phyloP scores from a whole-genome alignment of 2,329 filamentous ascomycete species.

The Colletotrichum tabaci region DNA sequence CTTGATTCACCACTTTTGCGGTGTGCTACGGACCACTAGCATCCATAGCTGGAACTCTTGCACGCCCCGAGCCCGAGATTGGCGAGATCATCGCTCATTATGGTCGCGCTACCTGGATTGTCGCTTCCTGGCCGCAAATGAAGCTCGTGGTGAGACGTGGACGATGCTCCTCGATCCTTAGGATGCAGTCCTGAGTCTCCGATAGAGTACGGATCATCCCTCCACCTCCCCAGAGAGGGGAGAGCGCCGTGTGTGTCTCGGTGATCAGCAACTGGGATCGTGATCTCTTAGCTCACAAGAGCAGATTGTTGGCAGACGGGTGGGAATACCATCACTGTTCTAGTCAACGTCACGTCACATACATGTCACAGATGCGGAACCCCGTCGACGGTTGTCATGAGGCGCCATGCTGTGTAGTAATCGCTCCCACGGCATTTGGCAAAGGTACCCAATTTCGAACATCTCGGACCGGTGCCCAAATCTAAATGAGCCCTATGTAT shows the following conservation, averaged over 20 bases:
- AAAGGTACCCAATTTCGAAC: slow-evolving; percentile 9
- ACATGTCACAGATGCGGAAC: slow-evolving; percentile 11
- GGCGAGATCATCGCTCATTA: slow-evolving; percentile 36
- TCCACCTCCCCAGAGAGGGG: slow-evolving; percentile 15
- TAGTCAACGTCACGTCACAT: slow-evolving; percentile 12
- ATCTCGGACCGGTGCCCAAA: slow-evolving; percentile 16
- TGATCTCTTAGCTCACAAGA: slow-evolving; percentile 10
- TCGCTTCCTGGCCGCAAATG: slow-evolving; percentile 12
- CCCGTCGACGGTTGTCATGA: background rate
- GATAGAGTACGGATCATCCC: slow-evolving; percentile 37
- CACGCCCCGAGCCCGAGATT: slow-evolving; percentile 33
- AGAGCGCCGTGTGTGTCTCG: slow-evolving; percentile 19
- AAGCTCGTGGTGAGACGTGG: slow-evolving; percentile 24
- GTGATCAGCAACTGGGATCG: slow-evolving; percentile 17
- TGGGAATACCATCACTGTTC: slow-evolving; percentile 15
- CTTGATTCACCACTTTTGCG: slow-evolving; percentile 14
- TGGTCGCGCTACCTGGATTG: slow-evolving; percentile 13
- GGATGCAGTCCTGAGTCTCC: slow-evolving; percentile 24
- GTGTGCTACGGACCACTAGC: slow-evolving; percentile 19
- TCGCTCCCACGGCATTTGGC: slow-evolving; percentile 7
- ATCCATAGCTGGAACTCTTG: slow-evolving; percentile 26
- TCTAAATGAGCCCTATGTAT: slow-evolving; percentile 12
- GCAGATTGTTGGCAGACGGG: background rate
- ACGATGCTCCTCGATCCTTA: slow-evolving; percentile 1
- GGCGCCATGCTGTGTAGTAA: background rate